Conservation (phyloP, 139 green algal genomes). For the Tetradesmus lagerheimii region DNA sequence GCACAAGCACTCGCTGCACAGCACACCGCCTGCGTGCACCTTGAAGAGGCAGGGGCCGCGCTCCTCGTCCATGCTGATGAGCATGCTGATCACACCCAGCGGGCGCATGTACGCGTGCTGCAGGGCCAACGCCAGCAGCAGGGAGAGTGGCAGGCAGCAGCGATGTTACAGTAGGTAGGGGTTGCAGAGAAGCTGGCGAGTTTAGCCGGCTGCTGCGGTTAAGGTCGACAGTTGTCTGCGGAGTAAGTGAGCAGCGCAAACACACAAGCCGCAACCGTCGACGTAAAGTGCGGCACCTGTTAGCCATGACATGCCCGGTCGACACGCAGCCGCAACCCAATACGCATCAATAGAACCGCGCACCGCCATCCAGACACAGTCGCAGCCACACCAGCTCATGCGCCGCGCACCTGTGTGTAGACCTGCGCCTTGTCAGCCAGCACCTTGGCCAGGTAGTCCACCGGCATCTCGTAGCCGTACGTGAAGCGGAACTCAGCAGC, state of each 20-base stretch:
- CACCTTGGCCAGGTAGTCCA: slow-evolving; percentile 92
- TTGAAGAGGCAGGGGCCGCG: slow-evolving; percentile 96
- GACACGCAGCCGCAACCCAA: too few species aligned
- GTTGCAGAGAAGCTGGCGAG: too few species aligned
- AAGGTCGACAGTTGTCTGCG: too few species aligned
- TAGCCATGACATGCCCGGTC: too few species aligned
- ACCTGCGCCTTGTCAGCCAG: slow-evolving; percentile 98
- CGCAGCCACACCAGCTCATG: too few species aligned
- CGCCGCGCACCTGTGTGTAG: slow-evolving; percentile 90
- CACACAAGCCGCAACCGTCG: too few species aligned
- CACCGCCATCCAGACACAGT: too few species aligned
- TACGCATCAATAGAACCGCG: too few species aligned
- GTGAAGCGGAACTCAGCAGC: slow-evolving; percentile 95
- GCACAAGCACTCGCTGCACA: background rate
- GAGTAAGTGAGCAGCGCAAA: too few species aligned
- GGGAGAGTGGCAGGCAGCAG: background rate
- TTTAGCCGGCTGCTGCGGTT: background rate
- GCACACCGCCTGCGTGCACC: slow-evolving; percentile 58
- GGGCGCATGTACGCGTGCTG: slow-evolving; percentile 95
- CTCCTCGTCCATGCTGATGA: slow-evolving; percentile 97
- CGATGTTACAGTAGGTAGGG: too few species aligned
- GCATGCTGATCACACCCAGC: slow-evolving; percentile 89
- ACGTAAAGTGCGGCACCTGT: too few species aligned
- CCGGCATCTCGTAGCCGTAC: slow-evolving; percentile 97
- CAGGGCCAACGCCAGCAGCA: background rate